Evolutionary conservation across 1,284 basidiomycete genomes (phyloP), one percentile per base, ranked within the genome.

Genomic region (Leccinum pachyderme): DNA sequence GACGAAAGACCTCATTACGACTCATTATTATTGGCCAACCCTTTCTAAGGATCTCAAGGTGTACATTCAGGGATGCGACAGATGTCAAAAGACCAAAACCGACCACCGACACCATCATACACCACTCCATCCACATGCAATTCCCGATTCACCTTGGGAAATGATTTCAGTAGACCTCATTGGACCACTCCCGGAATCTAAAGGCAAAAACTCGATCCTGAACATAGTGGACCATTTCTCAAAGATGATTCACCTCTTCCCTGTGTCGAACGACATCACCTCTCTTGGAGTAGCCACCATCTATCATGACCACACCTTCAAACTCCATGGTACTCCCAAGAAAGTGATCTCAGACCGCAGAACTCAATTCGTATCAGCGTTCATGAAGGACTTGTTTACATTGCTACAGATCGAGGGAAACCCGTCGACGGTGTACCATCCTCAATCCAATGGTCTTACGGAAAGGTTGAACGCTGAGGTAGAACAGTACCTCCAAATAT

Each of bases 151-250:
- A 3, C 53, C 44, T 1, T 54, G 53, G 53, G 44, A 51, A 31
- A 27, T 31, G 1, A 54, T 54, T 1, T 54, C 49, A 0, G 7
- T 51, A 0, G 45, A 54, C 9, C 24, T 54, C 2, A 51, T 54
- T 5, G 37, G 49, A 0, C 53, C 53, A 0, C n/a, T 54, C 1
- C 53, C 35, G 1, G 29, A 51, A 33, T 0, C 54, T 64, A 6
- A 68, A 73, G 22, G 66, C 66, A 71, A 59, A 24, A 25, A 5
- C 22, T 43, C n/a, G 31, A 32, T 32, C 11, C 6, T 11, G 11
- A 37, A 37, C 7, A 37, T 37, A n/a, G 15, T 37, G n/a, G n/a
- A n/a, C 5, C 13, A 37, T 9, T n/a, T n/a, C n/a, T n/a, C n/a
- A n/a, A n/a, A n/a, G n/a, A n/a, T n/a, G n/a, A n/a, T n/a, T n/a